Percentiles rank a stretch among this genome's conserved stretches.
Evolutionary conservation across 2,329 filamentous ascomycete genomes (phyloP).

Genomic region (Ophiostoma populinum): DNA sequence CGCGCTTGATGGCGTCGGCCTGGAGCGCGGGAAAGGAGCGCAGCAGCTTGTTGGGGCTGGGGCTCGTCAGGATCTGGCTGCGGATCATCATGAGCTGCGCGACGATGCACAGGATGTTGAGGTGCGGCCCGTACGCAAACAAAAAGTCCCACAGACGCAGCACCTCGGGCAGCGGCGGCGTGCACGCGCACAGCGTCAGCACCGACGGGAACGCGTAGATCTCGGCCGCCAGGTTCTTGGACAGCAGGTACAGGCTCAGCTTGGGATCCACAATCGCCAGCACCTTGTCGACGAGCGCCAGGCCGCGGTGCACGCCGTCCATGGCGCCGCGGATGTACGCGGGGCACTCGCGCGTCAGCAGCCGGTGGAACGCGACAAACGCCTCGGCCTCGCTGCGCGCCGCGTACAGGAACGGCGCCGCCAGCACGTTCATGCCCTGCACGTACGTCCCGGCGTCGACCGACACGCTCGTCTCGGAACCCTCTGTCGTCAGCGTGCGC

Average conservation of each 20-base stretch:
- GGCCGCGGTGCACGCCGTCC: slow-evolving; percentile 88
- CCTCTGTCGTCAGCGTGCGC: slow-evolving; percentile 43
- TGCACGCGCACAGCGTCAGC: slow-evolving; percentile 86
- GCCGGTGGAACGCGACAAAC: slow-evolving; percentile 74
- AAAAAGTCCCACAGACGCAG: slow-evolving; percentile 91
- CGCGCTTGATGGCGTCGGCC: slow-evolving; percentile 65
- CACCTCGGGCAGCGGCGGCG: slow-evolving; percentile 84
- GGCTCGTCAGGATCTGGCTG: slow-evolving; percentile 64
- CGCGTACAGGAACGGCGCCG: slow-evolving; percentile 87
- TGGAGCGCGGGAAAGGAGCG: slow-evolving; percentile 72
- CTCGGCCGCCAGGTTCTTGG: slow-evolving; percentile 77
- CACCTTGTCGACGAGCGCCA: slow-evolving; percentile 82
- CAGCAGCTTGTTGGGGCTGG: slow-evolving; percentile 85
- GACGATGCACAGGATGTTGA: slow-evolving; percentile 93
- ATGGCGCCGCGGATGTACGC: slow-evolving; percentile 91
- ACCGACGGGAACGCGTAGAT: slow-evolving; percentile 95
- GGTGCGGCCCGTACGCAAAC: slow-evolving; percentile 84
- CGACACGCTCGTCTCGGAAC: slow-evolving; percentile 38
- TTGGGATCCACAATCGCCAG: slow-evolving; percentile 82
- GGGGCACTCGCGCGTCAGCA: slow-evolving; percentile 76
- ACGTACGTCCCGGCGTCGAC: slow-evolving; percentile 74
- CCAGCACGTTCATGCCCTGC: slow-evolving; percentile 97
- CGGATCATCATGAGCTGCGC: slow-evolving; percentile 83
- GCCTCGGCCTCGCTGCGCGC: slow-evolving; percentile 90
- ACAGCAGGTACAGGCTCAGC: slow-evolving; percentile 65